Evolutionary conservation across 768 basidiomycete genomes (phyloP), one percentile per base, ranked within the genome.

Genomic region (Lepiota subincarnata): DNA sequence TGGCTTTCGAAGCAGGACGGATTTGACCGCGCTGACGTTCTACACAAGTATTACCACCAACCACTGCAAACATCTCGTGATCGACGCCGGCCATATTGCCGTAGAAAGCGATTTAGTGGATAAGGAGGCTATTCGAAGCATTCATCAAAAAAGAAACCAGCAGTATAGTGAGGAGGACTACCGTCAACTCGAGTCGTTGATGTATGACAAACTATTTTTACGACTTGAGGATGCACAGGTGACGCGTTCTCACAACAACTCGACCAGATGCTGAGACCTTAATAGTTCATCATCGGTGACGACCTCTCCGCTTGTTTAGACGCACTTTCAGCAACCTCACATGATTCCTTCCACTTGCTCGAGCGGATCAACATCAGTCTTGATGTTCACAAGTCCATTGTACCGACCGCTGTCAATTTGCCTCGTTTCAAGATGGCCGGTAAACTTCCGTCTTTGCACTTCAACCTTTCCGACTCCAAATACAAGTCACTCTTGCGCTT

Each of bases 31-130:
- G 7, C 50, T 57, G 34, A 59, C 41, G 45, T 53, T 34, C 19
- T 55, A 50, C 55, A 0, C 53, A 96, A 31, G 92, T 59, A 80
- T 98, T 46, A 87, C 86, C 2, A 82, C 82, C 6, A 78, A 80
- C 55, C 70, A 83, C 18, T 88, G 92, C 70, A 92, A 83, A 61
- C 89, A 97, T 65, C 77, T 98, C 48, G 82, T 98, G 13, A 75
- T 98, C 48, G 97, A 98, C 66, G 97, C 96, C 4, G 97, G 97
- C 55, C 97, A 98, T 65, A 96, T 99, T 59, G 82, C 94, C 1
- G 86, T 99, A 34, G 86, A 89, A 65, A 96, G 93, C 62, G 82
- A 95, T 53, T 78, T 98, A 2, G 97, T 86, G 3, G 83, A 90
- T 62, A 92, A 98, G 72, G 76, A 82, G 31, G 84, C 86, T 3